A percentile compares a stretch with the other conserved stretches of the same genome.
These are phyloP conservation scores for Talaromyces thailandensis DNA, from an alignment of 495 filamentous ascomycete species.

Conservation along the genomic window DNA sequence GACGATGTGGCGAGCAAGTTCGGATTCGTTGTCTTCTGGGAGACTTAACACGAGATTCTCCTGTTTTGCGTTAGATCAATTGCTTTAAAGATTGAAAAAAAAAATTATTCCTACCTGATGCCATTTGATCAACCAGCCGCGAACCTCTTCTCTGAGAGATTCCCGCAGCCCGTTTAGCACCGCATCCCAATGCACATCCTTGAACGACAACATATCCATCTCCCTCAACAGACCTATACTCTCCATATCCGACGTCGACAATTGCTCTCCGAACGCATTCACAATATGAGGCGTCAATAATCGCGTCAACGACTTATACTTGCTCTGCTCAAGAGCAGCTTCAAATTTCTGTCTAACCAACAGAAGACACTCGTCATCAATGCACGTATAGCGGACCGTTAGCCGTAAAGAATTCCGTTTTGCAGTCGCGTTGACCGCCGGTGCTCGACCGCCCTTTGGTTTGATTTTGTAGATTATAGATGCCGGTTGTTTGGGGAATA, in stretches of 20 bases:
- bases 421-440: slow-evolving; percentile 24
- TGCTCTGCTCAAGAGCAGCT: slow-evolving; percentile 31
- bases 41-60: slow-evolving; percentile 27
- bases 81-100: neutral
- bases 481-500: slow-evolving; percentile 76
- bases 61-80: slow-evolving; percentile 20
- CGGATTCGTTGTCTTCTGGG: slow-evolving; percentile 18
- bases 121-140: slow-evolving; percentile 37
- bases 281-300: slow-evolving; percentile 44
- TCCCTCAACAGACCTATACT: slow-evolving; percentile 35
- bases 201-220: slow-evolving; percentile 31
- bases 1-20: slow-evolving; percentile 33
- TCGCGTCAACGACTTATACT: slow-evolving; percentile 33
- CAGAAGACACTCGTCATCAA: slow-evolving; percentile 54
- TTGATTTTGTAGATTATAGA: slow-evolving; percentile 75
- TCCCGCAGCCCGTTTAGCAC: slow-evolving; percentile 31
- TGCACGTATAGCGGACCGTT: slow-evolving; percentile 64
- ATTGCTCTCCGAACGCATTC: slow-evolving; percentile 36
- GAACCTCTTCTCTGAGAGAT: slow-evolving; percentile 22
- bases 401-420: slow-evolving; percentile 46
- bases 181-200: slow-evolving; percentile 29
- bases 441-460: slow-evolving; percentile 7
- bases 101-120: slow-evolving; percentile 34
- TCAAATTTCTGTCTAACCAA: slow-evolving; percentile 33
- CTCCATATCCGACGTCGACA: slow-evolving; percentile 51